phyloP scores from a whole-genome alignment of 371 early-diverging fungal genomes.

The Mortierella sp. region DNA sequence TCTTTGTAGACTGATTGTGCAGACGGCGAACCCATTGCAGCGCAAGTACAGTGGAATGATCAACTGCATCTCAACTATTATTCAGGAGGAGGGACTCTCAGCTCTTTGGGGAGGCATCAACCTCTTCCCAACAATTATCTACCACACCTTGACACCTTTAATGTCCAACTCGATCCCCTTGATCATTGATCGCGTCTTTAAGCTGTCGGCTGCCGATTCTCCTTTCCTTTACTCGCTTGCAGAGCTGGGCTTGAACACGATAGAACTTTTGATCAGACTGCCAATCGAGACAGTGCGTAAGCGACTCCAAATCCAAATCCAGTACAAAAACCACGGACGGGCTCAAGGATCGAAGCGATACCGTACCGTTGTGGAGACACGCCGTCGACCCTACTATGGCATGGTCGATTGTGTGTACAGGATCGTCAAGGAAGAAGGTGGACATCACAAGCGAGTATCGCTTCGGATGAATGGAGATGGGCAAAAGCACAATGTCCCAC shows the following conservation, averaged over 20 bases:
- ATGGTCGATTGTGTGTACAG: conserved; percentile 79
- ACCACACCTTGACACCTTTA: conserved; percentile 79
- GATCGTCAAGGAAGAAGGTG: conserved; percentile 90
- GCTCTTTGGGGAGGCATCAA: conserved; percentile 76
- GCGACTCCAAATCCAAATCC: conserved; percentile 83
- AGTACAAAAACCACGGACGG: conserved; percentile 24
- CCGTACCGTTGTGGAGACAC: conserved; percentile 74
- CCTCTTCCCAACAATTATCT: conserved; percentile 80
- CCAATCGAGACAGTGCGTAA: conserved; percentile 92
- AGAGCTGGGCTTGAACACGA: conserved; percentile 70
- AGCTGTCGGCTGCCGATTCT: conserved; percentile 69
- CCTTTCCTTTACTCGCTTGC: conserved; percentile 76
- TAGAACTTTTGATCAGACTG: conserved; percentile 78
- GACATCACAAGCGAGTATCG: conserved; percentile 46
- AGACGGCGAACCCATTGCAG: conserved; percentile 73
- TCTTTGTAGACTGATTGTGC: conserved; percentile 69
- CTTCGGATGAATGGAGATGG: conserved; percentile 26
- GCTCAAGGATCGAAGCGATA: conserved; percentile 53
- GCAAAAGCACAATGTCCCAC: conserved; percentile 5
- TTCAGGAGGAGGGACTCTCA: conserved; percentile 83
- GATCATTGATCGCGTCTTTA: conserved; percentile 75
- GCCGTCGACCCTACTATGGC: conserved; percentile 84
- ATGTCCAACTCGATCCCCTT: conserved; percentile 76
- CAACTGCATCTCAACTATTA: conserved; percentile 77
- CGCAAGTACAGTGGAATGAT: conserved; percentile 80